A percentile compares a stretch with the other conserved stretches of the same genome.
phyloP scores from a whole-genome alignment of 2,329 filamentous ascomycete species.

The Apiospora phragmitis region DNA sequence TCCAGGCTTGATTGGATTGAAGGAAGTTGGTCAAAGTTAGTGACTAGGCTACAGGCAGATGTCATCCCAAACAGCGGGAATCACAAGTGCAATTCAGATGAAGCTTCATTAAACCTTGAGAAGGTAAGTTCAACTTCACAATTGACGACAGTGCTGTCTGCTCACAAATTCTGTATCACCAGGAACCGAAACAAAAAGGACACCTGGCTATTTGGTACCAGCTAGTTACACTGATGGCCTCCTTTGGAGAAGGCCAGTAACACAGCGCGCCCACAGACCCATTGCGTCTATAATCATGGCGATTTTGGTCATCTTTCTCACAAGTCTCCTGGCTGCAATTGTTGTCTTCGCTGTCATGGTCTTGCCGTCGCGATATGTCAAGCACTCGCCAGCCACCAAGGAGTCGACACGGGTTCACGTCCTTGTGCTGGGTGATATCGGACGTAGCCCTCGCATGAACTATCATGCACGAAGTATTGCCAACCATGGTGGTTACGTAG shows the following conservation, averaged over 20 bases:
- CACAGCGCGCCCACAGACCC: background rate
- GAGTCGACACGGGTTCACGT: slow-evolving; percentile 62
- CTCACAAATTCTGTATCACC: background rate
- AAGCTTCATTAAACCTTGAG: background rate
- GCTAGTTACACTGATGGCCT: background rate
- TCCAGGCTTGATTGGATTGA: background rate
- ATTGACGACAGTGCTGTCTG: background rate
- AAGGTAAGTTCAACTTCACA: slow-evolving; percentile 1
- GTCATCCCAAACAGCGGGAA: background rate
- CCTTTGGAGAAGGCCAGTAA: background rate
- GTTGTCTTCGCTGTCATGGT: slow-evolving; percentile 31
- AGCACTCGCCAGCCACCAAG: slow-evolving; percentile 31
- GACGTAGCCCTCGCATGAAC: slow-evolving; percentile 95
- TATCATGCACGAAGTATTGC: slow-evolving; percentile 95
- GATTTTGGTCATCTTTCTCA: background rate
- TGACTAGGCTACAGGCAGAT: background rate
- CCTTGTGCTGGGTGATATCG: slow-evolving; percentile 91
- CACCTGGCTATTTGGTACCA: background rate
- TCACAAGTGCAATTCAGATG: background rate
- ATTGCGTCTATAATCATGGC: background rate
- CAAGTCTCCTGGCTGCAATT: slow-evolving; percentile 12
- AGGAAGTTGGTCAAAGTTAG: background rate
- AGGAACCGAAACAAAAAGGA: background rate
- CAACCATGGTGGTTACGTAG: slow-evolving; percentile 75
- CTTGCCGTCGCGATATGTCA: slow-evolving; percentile 38